Base-by-base conservation (phyloP, 441 rosid species). In the Gossypium schwendimanii region DNA sequence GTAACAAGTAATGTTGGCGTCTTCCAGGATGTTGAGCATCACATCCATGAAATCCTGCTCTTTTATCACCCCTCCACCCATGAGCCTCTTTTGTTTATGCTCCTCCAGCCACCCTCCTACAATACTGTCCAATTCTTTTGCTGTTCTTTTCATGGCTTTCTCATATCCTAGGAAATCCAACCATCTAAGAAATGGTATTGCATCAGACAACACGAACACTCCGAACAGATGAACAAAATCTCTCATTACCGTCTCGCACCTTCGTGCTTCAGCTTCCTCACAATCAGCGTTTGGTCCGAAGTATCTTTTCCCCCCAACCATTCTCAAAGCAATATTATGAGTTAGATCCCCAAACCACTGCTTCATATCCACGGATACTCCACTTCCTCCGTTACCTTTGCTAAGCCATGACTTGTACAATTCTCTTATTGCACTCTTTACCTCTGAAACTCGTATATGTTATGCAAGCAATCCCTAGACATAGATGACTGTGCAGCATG, bases 41-140 rank as follows among this genome's bases (percentile, higher is more conserved):
- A 80, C 58, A 75, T 79, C 86, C 78, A 88, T 82, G 81, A 84
- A 82, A 52, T 73, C 84, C 23, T 70, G 69, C 28, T 84, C 81
- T 53, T 18, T 15, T 1, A 44, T 70, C 0, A 8, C 17, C 14
- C 1, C 12, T 3, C 76, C 11, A 33, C 17, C 0, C 58, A 17
- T 6, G 0, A 18, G 11, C 21, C 58, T 17, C 58, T 7, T 53
- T 11, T 53, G 58, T 18, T 53, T 71, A 31, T 31, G 86, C 65
- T 86, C 87, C 57, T 83, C 69, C 6, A 83, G 66, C 92, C 88
- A 84, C 8, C 45, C 70, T 17, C 60, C 79, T 1, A 73, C 2
- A 3, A 79, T 0, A 2, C 0, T 5, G 21, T 86, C 85, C 2
- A 81, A 33, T 67, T 73, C 80, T 65, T 57, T 70, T 4, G 76